These are phyloP conservation scores for Chimonanthus praecox DNA, from an alignment of 164 flowering plant species.

Conservation along the genomic window DNA sequence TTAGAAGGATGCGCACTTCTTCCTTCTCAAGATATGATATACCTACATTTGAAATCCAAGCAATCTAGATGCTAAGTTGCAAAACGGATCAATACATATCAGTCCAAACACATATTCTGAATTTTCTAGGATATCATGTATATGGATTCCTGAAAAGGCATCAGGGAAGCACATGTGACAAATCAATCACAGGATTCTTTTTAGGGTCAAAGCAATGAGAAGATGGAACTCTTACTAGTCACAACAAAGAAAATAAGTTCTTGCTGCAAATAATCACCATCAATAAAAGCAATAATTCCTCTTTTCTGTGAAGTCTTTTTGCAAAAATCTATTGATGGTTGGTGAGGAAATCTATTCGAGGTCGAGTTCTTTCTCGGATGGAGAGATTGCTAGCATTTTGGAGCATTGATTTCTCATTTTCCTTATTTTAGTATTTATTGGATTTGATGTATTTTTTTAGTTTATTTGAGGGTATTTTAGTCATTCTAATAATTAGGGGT, in stretches of 20 bases:
- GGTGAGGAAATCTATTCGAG: too few relatives aligned
- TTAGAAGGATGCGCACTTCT: constrained; percentile 72
- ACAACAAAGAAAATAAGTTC: background rate
- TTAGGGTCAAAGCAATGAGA: background rate
- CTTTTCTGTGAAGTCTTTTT: too few relatives aligned
- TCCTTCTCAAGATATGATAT: constrained; percentile 84
- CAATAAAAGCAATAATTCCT: background rate
- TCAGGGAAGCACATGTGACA: background rate
- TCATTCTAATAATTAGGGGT: too few relatives aligned
- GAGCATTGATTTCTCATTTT: too few relatives aligned
- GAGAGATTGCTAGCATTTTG: too few relatives aligned
- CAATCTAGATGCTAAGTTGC: background rate
- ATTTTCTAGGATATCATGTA: background rate
- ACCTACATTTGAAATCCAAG: constrained; percentile 39
- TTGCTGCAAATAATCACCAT: background rate
- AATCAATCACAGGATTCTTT: too few relatives aligned
- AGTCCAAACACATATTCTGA: background rate
- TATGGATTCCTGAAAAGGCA: background rate
- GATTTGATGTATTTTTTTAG: too few relatives aligned
- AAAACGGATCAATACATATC: background rate
- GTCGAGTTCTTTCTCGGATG: too few relatives aligned
- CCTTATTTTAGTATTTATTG: too few relatives aligned
- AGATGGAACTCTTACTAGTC: background rate
- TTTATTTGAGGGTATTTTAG: too few relatives aligned
- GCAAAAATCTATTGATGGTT: too few relatives aligned